A percentile compares a stretch with the other conserved stretches of the same genome.
Evolutionary conservation across 1,139 yeast species (phyloP).

Genomic region (Meyerozyma sp.): DNA sequence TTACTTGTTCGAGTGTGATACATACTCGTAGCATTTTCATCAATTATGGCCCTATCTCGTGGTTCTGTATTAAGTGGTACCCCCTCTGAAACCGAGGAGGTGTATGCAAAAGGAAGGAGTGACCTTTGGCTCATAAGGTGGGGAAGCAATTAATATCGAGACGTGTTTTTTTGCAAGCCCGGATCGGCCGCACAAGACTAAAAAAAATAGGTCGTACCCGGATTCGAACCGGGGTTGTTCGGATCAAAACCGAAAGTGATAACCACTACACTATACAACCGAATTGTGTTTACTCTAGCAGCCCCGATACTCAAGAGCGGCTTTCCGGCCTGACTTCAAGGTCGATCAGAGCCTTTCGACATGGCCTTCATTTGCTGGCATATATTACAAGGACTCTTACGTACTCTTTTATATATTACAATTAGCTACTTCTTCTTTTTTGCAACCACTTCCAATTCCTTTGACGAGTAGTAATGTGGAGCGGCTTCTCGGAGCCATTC

Average conservation of each 20-base stretch:
- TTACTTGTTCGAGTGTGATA: conserved; percentile 28
- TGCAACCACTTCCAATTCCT: conserved; percentile 12
- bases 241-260: conserved; percentile 57
- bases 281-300: background rate
- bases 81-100: conserved; percentile 21
- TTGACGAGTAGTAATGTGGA: conserved; percentile 18
- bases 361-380: background rate
- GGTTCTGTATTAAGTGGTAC: conserved; percentile 31
- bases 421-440: background rate
- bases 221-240: conserved; percentile 93
- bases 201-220: conserved; percentile 75
- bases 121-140: conserved; percentile 35
- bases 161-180: background rate
- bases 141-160: background rate
- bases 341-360: too few species aligned
- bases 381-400: background rate
- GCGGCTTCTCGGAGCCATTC: conserved; percentile 19
- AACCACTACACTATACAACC: conserved; percentile 50
- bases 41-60: conserved; percentile 26
- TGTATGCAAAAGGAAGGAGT: conserved; percentile 42
- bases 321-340: too few species aligned
- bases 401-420: background rate
- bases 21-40: conserved; percentile 35
- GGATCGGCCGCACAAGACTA: background rate
- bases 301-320: too few species aligned